Evolutionary conservation across 192 early-diverging fungal species (phyloP).

Genomic region (Coemansia sp.): DNA sequence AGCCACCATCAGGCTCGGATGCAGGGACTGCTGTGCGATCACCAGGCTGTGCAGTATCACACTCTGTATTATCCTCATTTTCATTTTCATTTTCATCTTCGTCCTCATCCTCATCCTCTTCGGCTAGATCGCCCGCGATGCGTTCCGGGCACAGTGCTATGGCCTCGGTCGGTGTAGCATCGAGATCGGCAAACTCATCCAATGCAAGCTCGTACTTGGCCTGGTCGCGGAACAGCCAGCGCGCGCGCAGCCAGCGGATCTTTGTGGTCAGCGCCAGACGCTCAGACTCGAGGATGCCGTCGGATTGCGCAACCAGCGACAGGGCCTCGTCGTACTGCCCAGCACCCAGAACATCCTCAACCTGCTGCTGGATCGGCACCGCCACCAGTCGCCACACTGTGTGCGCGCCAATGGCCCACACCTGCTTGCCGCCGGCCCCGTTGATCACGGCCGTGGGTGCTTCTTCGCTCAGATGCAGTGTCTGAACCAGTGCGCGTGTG

Average conservation of each 20-base stretch:
- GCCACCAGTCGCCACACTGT: conserved; percentile 75
- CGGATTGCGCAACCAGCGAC: conserved; percentile 70
- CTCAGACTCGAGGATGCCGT: conserved; percentile 66
- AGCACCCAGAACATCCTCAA: conserved; percentile 67
- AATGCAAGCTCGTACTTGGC: conserved; percentile 63
- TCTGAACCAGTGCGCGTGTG: conserved; percentile 79
- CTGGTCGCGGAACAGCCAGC: conserved; percentile 63
- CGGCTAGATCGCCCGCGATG: conserved; percentile 61
- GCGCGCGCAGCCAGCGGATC: conserved; percentile 65
- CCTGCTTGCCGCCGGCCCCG: conserved; percentile 67
- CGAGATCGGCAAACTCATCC: conserved; percentile 62
- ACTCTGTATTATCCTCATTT: not conserved
- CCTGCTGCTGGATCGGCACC: conserved; percentile 47
- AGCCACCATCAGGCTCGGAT: too few species aligned
- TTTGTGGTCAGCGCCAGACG: conserved; percentile 60
- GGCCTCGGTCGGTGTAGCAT: conserved; percentile 61
- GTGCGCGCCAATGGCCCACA: conserved; percentile 63
- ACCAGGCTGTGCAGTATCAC: conserved; percentile 3
- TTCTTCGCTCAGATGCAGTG: conserved; percentile 62
- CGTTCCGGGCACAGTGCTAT: conserved; percentile 66
- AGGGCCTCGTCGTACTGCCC: conserved; percentile 72
- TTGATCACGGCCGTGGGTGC: conserved; percentile 49
- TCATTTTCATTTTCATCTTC: conserved; percentile 1
- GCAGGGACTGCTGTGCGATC: too few species aligned
- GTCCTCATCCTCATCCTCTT: conserved; percentile 16